Evolutionary conservation across 2,329 filamentous ascomycete species (phyloP).

Genomic region (Diaporthe humulicola): DNA sequence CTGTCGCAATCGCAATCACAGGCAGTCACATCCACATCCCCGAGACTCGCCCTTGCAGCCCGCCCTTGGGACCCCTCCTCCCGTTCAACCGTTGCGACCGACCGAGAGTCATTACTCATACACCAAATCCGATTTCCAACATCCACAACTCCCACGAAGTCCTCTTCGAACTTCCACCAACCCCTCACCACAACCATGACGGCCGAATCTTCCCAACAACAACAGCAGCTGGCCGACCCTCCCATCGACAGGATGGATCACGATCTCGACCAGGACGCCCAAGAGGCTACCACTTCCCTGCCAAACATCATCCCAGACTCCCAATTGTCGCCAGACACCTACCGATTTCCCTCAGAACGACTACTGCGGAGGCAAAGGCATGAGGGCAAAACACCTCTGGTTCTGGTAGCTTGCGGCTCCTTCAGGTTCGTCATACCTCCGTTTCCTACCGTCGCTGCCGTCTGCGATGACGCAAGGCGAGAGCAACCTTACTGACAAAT

Average conservation of each 20-base stretch:
- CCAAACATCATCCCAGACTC: conserved; percentile 38
- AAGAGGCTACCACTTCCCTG: conserved; percentile 20
- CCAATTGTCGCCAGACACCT: conserved; percentile 41
- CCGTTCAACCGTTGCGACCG: conserved; percentile 5
- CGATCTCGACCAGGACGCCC: conserved; percentile 11
- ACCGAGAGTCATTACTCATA: conserved; percentile 23
- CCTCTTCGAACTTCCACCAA: not conserved
- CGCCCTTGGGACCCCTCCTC: not conserved
- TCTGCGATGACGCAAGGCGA: not conserved
- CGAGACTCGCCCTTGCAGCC: conserved; percentile 30
- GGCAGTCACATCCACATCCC: not conserved
- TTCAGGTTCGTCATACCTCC: conserved; percentile 46
- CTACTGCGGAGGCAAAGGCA: conserved; percentile 45
- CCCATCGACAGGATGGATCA: conserved; percentile 22
- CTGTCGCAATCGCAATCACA: conserved; percentile 13
- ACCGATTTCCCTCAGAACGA: conserved; percentile 47
- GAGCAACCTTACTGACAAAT: conserved; percentile 27
- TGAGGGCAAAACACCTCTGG: conserved; percentile 49
- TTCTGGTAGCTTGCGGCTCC: conserved; percentile 53
- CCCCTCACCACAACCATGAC: not conserved
- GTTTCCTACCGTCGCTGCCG: not conserved
- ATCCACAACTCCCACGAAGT: not conserved
- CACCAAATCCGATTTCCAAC: not conserved
- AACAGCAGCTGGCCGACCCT: not conserved
- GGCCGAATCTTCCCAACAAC: conserved; percentile 5